Evolutionary conservation across 805 yeast species (phyloP).

Genomic region (Wickerhamomyces xylosicus): DNA sequence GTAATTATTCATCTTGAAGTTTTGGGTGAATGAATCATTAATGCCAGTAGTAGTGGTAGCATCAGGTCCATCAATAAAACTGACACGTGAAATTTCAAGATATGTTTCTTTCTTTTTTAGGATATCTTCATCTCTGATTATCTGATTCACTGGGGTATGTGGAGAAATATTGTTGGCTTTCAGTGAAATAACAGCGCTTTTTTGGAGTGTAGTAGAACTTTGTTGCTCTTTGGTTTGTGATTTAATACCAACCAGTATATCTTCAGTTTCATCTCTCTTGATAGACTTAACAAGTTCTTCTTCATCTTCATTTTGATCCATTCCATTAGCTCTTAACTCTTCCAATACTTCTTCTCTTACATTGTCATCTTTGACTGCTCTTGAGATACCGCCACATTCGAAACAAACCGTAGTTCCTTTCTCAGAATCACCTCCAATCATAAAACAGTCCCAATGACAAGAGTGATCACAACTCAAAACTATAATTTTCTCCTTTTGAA

Average conservation of each 20-base stretch:
- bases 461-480: slow-evolving; percentile 33
- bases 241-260: no score
- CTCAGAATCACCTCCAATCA: slow-evolving; percentile 19
- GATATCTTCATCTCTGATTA: slow-evolving; percentile 5
- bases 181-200: neutral
- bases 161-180: slow-evolving; percentile 7
- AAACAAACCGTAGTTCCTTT: slow-evolving; percentile 15
- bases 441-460: slow-evolving; percentile 34
- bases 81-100: neutral
- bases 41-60: neutral
- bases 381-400: slow-evolving; percentile 15
- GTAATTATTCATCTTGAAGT: slow-evolving; percentile 3
- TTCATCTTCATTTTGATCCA: slow-evolving; percentile 2
- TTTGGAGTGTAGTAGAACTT: neutral
- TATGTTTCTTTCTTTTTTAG: neutral
- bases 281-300: neutral
- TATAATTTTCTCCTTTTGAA: slow-evolving; percentile 32
- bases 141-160: slow-evolving; percentile 15
- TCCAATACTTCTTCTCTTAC: slow-evolving; percentile 16
- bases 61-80: neutral
- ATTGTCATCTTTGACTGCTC: slow-evolving; percentile 21
- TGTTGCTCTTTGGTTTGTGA: neutral
- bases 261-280: neutral
- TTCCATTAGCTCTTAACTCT: slow-evolving; percentile 9
- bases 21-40: neutral